Percentiles rank a stretch among this genome's conserved stretches.
These are phyloP conservation scores for Pestalotiopsis sp. DNA, from an alignment of 2,329 filamentous ascomycete genomes.

Conservation along the genomic window DNA sequence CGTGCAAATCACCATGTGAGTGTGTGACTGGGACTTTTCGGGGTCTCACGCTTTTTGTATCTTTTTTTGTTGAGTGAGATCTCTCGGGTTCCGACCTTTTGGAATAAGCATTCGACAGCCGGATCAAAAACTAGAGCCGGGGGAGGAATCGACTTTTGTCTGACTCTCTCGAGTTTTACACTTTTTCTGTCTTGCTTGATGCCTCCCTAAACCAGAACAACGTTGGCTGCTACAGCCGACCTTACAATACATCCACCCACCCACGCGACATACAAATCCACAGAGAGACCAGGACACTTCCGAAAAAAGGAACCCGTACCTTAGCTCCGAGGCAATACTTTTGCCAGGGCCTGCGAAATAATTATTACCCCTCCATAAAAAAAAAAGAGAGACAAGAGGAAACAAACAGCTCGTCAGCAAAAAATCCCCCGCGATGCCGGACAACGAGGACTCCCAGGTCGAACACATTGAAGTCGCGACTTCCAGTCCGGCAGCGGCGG, in stretches of 20 bases:
- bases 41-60: not conserved
- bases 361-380: slow-evolving; percentile 11
- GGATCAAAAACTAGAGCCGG: not conserved
- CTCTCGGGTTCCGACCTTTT: not conserved
- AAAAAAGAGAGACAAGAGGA: not conserved
- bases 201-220: not conserved
- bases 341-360: not conserved
- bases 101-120: not conserved
- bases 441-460: slow-evolving; percentile 24
- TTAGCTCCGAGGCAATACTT: not conserved
- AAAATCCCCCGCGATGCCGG: slow-evolving; percentile 10
- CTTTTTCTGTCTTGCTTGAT: not conserved
- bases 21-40: not conserved
- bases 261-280: not conserved
- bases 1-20: slow-evolving; percentile 3
- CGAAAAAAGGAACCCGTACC: not conserved
- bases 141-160: not conserved
- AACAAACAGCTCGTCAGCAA: not conserved
- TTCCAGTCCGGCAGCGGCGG: not conserved
- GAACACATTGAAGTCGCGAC: slow-evolving; percentile 15
- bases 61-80: not conserved
- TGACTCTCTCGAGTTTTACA: not conserved
- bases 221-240: not conserved
- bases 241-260: not conserved
- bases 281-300: not conserved